Evolutionary conservation across 1,139 yeast genomes (phyloP).

Genomic region (Candida tropicalis): DNA sequence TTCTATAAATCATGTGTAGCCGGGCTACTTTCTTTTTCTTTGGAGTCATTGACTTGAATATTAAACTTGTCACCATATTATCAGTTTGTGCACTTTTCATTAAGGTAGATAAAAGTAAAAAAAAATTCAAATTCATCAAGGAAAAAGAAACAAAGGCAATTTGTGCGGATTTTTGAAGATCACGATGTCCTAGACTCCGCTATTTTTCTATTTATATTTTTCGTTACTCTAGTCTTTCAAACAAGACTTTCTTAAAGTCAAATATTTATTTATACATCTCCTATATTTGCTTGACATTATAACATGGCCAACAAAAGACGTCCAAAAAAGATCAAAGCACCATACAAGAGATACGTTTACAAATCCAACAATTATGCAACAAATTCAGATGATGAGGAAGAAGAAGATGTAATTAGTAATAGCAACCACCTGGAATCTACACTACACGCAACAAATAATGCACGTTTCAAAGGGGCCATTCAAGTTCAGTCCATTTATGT

Average conservation of each 20-base stretch:
- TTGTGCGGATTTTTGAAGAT: no score
- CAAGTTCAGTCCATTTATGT: conserved; percentile 40
- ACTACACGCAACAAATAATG: conserved; percentile 26
- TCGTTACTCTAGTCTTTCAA: no score
- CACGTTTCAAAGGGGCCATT: conserved; percentile 33
- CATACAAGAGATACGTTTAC: conserved; percentile 77
- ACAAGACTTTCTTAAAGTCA: no score
- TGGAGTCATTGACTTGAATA: no score
- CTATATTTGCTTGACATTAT: no score
- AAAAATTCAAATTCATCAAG: no score
- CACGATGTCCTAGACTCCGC: no score
- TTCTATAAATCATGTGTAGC: neutral
- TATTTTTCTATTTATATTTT: neutral
- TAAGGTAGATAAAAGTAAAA: no score
- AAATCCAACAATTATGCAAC: conserved; percentile 47
- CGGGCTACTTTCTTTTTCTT: no score
- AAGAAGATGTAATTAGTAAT: conserved; percentile 23
- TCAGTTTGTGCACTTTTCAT: no score
- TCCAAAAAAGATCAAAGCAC: conserved; percentile 77
- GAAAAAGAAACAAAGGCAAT: no score
- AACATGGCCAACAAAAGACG: conserved; percentile 84
- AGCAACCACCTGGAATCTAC: conserved; percentile 13
- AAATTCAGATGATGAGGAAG: conserved; percentile 41
- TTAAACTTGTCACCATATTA: conserved; percentile 1
- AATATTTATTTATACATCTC: no score